Conservation (phyloP, 805 yeast species). For the Yueomyces sinensis region DNA sequence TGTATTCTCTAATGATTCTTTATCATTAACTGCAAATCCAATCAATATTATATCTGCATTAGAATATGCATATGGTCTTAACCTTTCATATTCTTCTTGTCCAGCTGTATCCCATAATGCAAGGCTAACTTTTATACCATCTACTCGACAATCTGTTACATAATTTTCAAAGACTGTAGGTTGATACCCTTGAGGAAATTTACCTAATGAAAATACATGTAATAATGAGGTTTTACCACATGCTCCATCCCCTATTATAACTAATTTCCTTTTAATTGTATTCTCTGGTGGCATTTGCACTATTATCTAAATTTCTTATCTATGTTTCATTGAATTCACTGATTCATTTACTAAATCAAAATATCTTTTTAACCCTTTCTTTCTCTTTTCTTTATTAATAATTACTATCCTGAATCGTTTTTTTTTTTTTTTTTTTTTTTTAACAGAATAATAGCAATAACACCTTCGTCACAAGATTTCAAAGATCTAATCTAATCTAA, state of each 20-base stretch:
- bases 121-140: conserved; percentile 79
- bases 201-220: conserved; percentile 87
- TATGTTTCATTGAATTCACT: too few relatives aligned
- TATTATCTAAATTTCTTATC: too few relatives aligned
- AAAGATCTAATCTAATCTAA: too few relatives aligned
- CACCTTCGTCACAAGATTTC: too few relatives aligned
- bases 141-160: conserved; percentile 88
- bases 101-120: conserved; percentile 97
- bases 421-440: not conserved
- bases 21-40: conserved; percentile 75
- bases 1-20: conserved; percentile 77
- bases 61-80: conserved; percentile 78
- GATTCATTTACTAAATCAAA: too few relatives aligned
- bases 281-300: too few relatives aligned
- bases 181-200: conserved; percentile 83
- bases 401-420: not conserved
- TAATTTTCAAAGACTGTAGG: conserved; percentile 94
- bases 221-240: conserved; percentile 86
- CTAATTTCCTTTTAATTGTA: conserved; percentile 54
- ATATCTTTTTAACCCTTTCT: too few relatives aligned
- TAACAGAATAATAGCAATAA: too few relatives aligned
- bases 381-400: too few relatives aligned
- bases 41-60: conserved; percentile 77
- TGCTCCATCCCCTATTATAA: conserved; percentile 91
- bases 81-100: conserved; percentile 86